phyloP scores from a whole-genome alignment of 176 grass and related monocot species.

The Aegilops speltoides region DNA sequence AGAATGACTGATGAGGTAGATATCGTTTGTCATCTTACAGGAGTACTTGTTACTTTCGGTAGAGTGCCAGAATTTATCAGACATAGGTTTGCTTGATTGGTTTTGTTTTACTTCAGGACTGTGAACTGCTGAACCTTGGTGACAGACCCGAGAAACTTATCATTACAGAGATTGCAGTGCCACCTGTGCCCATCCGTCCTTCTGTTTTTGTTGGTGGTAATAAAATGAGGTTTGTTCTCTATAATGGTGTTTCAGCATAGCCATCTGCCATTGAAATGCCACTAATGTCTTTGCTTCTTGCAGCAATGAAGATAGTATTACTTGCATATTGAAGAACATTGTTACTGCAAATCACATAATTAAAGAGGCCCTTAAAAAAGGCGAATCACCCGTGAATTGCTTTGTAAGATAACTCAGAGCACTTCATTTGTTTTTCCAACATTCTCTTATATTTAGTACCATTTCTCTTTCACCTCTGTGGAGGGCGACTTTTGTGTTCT shows the following conservation, averaged over 20 bases:
- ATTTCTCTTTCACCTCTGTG: neutral
- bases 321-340: slow-evolving; percentile 77
- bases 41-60: slow-evolving; percentile 6
- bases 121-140: slow-evolving; percentile 93
- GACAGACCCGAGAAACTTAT: slow-evolving; percentile 91
- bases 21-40: neutral
- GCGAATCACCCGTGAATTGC: slow-evolving; percentile 46
- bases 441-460: neutral
- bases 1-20: slow-evolving; percentile 83
- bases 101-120: slow-evolving; percentile 54
- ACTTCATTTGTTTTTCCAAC: slow-evolving; percentile 4
- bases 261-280: neutral
- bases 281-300: slow-evolving; percentile 32
- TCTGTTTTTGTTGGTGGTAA: slow-evolving; percentile 62
- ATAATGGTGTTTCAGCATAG: neutral
- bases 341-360: slow-evolving; percentile 70
- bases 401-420: slow-evolving; percentile 55
- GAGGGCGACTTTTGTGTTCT: neutral
- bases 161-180: slow-evolving; percentile 83
- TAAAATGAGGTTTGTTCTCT: slow-evolving; percentile 59
- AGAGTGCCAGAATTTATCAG: neutral
- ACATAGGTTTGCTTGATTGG: neutral
- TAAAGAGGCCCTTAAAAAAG: slow-evolving; percentile 72
- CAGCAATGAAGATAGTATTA: slow-evolving; percentile 92
- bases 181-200: slow-evolving; percentile 79